A percentile compares a stretch with the other conserved stretches of the same genome.
Conservation (phyloP, 306 rosid species). For the Pyrus pyrifolia region DNA sequence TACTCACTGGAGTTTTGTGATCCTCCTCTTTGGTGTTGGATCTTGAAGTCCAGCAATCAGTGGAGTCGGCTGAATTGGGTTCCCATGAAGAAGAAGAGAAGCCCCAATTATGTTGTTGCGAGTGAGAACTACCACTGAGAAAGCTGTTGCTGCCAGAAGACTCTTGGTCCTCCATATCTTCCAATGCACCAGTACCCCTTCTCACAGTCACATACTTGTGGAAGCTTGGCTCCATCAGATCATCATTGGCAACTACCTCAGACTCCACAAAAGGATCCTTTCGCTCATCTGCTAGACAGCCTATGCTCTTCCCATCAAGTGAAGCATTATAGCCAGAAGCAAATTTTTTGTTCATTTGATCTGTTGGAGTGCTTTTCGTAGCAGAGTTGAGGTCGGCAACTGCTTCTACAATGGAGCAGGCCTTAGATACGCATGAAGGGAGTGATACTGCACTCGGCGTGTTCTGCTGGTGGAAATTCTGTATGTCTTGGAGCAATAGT, state of each 20-base stretch:
- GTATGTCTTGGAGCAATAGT: conserved; percentile 75
- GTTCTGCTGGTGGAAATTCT: conserved; percentile 84
- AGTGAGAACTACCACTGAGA: conserved; percentile 29
- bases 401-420: conserved; percentile 89
- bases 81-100: conserved; percentile 56
- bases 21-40: conserved; percentile 26
- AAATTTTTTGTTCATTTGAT: conserved; percentile 28
- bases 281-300: not conserved
- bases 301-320: conserved; percentile 21
- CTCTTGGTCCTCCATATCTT: conserved; percentile 65
- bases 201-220: conserved; percentile 79
- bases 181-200: conserved; percentile 42
- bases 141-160: conserved; percentile 72
- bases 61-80: conserved; percentile 66
- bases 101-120: conserved; percentile 33
- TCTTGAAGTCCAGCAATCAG: conserved; percentile 49
- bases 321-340: conserved; percentile 15
- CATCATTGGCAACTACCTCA: conserved; percentile 54
- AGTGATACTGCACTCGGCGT: conserved; percentile 43
- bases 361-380: conserved; percentile 32
- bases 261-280: conserved; percentile 70
- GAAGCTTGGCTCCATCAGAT: conserved; percentile 68
- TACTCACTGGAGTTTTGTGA: conserved; percentile 20
- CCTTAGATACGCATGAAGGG: conserved; percentile 81
- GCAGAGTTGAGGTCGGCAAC: conserved; percentile 85